These are phyloP conservation scores for Macrophomina phaseolina DNA, from an alignment of 2,329 filamentous ascomycete genomes.

Conservation along the genomic window DNA sequence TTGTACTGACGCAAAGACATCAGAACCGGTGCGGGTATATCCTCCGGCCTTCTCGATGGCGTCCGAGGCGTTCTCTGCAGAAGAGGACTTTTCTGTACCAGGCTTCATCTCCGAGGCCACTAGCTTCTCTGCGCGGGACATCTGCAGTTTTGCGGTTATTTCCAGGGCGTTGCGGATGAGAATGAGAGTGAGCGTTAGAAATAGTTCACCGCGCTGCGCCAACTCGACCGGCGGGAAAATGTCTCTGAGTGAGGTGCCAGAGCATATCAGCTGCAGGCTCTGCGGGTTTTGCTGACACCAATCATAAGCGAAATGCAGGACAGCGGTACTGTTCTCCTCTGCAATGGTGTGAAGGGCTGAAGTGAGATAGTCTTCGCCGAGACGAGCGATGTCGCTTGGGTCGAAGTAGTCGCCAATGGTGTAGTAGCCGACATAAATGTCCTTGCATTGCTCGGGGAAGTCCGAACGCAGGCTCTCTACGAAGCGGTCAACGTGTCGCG, in stretches of 20 bases:
- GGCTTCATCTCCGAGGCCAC: background rate
- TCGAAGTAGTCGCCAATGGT: constrained; percentile 44
- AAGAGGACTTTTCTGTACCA: background rate
- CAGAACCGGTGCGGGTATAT: background rate
- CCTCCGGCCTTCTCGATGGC: no score
- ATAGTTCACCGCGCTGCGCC: constrained; percentile 2
- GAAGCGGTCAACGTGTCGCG: constrained; percentile 28
- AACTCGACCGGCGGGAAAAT: constrained; percentile 12
- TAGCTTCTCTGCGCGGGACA: background rate
- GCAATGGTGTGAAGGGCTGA: constrained; percentile 38
- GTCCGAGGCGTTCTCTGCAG: background rate
- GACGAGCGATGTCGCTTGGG: constrained; percentile 39
- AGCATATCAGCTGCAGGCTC: background rate
- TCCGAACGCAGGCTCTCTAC: constrained; percentile 35
- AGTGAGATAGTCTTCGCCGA: constrained; percentile 37
- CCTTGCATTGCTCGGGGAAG: constrained; percentile 35
- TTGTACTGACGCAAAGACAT: background rate
- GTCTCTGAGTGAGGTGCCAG: background rate
- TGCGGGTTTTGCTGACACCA: constrained; percentile 34
- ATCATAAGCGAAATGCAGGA: constrained; percentile 33
- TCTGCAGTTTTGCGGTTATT: background rate
- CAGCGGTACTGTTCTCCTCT: constrained; percentile 33
- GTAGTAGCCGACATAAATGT: constrained; percentile 35
- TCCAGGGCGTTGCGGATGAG: background rate
- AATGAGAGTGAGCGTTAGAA: constrained; percentile 1